phyloP scores from a whole-genome alignment of 192 early-diverging fungal genomes.

The Podila epicladia region DNA sequence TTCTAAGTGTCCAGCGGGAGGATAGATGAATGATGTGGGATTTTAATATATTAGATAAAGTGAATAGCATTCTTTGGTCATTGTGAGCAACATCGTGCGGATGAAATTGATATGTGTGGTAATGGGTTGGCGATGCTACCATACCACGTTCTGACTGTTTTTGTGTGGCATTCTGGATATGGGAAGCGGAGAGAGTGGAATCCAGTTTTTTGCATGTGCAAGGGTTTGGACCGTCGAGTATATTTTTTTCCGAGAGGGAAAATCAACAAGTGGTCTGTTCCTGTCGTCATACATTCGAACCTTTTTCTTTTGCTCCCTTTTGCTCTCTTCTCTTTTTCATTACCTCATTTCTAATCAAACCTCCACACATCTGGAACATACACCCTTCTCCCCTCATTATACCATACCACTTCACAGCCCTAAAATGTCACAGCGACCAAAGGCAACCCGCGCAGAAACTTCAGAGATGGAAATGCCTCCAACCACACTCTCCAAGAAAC shows the following conservation, averaged over 20 bases:
- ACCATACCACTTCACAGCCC: background rate
- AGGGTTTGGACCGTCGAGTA: too few relatives aligned
- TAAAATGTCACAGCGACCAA: constrained; percentile 45
- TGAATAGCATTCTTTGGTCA: too few relatives aligned
- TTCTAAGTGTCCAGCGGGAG: constrained; percentile 11
- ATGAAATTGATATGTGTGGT: too few relatives aligned
- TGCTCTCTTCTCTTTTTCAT: background rate
- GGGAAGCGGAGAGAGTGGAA: too few relatives aligned
- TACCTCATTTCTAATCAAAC: background rate
- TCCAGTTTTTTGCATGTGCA: too few relatives aligned
- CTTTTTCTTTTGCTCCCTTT: background rate
- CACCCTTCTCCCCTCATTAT: background rate
- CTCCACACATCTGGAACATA: background rate
- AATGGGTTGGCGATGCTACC: too few relatives aligned
- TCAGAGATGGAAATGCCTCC: constrained; percentile 42
- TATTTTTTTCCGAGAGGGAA: background rate
- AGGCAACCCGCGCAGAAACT: constrained; percentile 22
- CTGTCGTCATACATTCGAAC: background rate
- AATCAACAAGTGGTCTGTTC: background rate
- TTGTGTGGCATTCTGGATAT: too few relatives aligned
- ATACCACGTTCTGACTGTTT: too few relatives aligned
- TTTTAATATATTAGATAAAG: too few relatives aligned
- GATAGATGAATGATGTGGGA: too few relatives aligned
- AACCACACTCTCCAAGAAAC: constrained; percentile 39
- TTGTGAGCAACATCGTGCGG: too few relatives aligned